Evolutionary conservation across 805 yeast species (phyloP).

Genomic region (Saccharomycopsis fermentans): DNA sequence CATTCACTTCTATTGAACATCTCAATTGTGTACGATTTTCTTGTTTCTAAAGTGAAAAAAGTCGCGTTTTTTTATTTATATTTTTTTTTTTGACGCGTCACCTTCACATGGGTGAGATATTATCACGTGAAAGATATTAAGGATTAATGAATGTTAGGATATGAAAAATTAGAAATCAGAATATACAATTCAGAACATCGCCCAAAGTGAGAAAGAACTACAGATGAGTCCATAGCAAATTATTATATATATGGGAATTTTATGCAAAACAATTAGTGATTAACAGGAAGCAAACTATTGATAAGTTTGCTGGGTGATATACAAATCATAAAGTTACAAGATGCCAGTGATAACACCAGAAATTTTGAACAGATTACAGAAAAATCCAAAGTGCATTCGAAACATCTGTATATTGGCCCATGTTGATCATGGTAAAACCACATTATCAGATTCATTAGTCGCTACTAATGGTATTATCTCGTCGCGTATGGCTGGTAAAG

Average conservation of each 20-base stretch:
- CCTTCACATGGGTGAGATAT: background rate
- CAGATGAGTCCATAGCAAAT: too few relatives aligned
- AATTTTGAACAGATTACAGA: conserved; percentile 48
- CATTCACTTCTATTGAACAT: too few relatives aligned
- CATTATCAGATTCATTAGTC: conserved; percentile 79
- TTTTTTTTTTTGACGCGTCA: background rate
- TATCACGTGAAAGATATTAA: background rate
- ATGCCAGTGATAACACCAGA: conserved; percentile 14
- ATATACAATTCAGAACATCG: too few relatives aligned
- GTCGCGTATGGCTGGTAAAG: conserved; percentile 89
- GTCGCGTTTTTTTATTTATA: too few relatives aligned
- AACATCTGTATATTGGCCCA: conserved; percentile 95
- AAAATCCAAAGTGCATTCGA: conserved; percentile 58
- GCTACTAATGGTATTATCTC: conserved; percentile 97
- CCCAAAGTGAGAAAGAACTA: too few relatives aligned
- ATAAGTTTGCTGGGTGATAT: background rate
- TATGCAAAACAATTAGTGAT: too few relatives aligned
- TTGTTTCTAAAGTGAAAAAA: too few relatives aligned
- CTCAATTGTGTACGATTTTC: too few relatives aligned
- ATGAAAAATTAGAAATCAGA: background rate
- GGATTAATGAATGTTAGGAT: background rate
- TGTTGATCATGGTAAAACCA: conserved; percentile 97
- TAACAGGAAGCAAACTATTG: background rate
- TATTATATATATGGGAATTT: too few relatives aligned
- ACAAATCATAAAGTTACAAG: too few relatives aligned